Evolutionary conservation across 2,329 filamentous ascomycete species (phyloP).

Genomic region (Trichoderma simmonsii): DNA sequence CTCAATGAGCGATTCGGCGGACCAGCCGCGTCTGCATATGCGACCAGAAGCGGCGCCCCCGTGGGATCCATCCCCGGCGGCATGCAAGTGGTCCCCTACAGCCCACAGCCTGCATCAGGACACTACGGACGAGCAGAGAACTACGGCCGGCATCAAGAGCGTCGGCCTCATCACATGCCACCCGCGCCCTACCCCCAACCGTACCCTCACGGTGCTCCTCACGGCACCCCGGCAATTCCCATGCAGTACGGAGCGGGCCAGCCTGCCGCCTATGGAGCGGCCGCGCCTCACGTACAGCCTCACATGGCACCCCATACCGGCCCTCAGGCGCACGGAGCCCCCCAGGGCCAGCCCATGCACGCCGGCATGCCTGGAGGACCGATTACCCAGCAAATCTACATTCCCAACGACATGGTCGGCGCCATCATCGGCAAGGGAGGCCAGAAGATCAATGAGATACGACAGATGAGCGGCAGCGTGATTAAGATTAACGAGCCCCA

Average conservation of each 20-base stretch:
- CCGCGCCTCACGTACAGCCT: slow-evolving; percentile 72
- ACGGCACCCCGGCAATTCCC: slow-evolving; percentile 60
- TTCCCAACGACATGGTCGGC: slow-evolving; percentile 99
- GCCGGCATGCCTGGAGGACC: slow-evolving; percentile 59
- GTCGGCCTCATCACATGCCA: slow-evolving; percentile 71
- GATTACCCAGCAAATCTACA: slow-evolving; percentile 97
- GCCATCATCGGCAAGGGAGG: slow-evolving; percentile 98
- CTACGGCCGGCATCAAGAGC: slow-evolving; percentile 70
- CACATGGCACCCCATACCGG: slow-evolving; percentile 61
- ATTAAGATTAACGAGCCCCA: slow-evolving; percentile 99
- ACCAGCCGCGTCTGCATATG: slow-evolving; percentile 94
- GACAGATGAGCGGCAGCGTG: slow-evolving; percentile 92
- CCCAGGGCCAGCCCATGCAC: slow-evolving; percentile 73
- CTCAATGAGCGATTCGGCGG: slow-evolving; percentile 95
- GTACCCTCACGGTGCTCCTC: slow-evolving; percentile 63
- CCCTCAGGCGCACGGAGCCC: slow-evolving; percentile 58
- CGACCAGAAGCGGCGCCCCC: slow-evolving; percentile 87
- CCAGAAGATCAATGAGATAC: slow-evolving; percentile 98
- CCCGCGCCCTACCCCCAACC: slow-evolving; percentile 69
- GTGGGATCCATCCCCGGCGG: slow-evolving; percentile 92
- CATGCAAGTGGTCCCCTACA: slow-evolving; percentile 99
- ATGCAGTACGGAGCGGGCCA: slow-evolving; percentile 75
- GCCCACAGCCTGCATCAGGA: slow-evolving; percentile 86
- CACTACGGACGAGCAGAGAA: slow-evolving; percentile 90
- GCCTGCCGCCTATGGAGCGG: slow-evolving; percentile 72